A percentile compares a stretch with the other conserved stretches of the same genome.
These are phyloP conservation scores for Phialophora expanda DNA, from an alignment of 2,329 filamentous ascomycete genomes.

Conservation along the genomic window DNA sequence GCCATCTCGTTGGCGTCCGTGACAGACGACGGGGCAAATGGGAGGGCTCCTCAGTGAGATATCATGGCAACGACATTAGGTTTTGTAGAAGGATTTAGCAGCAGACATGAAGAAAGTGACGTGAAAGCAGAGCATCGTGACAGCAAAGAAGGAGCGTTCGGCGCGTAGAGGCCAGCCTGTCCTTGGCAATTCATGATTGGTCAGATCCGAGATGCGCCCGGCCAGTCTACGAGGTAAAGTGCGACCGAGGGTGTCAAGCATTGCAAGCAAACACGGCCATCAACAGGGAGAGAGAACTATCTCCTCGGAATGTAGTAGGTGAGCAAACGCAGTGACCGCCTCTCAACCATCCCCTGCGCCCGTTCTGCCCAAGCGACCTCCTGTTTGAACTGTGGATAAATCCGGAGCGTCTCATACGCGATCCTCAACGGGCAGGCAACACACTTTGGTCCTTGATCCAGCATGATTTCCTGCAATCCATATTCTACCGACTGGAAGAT, in stretches of 20 bases:
- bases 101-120: neutral
- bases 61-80: neutral
- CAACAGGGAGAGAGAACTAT: constrained; percentile 2
- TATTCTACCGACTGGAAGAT: constrained; percentile 48
- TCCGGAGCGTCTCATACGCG: constrained; percentile 37
- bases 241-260: neutral
- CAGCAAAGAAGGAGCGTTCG: neutral
- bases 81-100: neutral
- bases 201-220: neutral
- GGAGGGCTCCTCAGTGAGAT: neutral
- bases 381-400: constrained; percentile 11
- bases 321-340: constrained; percentile 27
- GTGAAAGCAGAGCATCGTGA: neutral
- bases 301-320: constrained; percentile 19
- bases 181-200: constrained; percentile 30
- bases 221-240: no score
- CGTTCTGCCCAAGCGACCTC: constrained; percentile 30
- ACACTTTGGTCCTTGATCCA: constrained; percentile 29
- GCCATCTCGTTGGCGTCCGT: constrained; percentile 5
- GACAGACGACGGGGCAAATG: neutral
- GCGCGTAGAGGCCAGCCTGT: constrained; percentile 21
- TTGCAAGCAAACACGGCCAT: neutral
- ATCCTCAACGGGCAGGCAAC: constrained; percentile 40
- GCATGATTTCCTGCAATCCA: constrained; percentile 40
- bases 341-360: constrained; percentile 24